Evolutionary conservation across 768 basidiomycete genomes (phyloP).

Genomic region (Botryobasidium botryosum): DNA sequence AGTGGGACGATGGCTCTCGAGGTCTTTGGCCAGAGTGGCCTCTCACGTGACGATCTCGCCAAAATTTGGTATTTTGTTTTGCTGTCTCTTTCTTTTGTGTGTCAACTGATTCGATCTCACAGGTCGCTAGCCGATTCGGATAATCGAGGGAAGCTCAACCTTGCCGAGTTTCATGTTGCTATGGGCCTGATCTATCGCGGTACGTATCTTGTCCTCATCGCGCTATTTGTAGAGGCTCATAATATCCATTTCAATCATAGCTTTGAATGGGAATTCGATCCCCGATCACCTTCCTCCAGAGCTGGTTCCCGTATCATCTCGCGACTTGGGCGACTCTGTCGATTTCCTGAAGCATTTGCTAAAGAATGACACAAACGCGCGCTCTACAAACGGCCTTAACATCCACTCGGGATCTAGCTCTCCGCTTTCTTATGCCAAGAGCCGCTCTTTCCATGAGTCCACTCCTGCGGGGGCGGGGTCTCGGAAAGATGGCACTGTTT

Average conservation of each 20-base stretch:
- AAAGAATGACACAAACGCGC: conserved; percentile 53
- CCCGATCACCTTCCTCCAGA: conserved; percentile 78
- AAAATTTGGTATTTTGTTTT: conserved; percentile 56
- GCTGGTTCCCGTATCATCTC: conserved; percentile 79
- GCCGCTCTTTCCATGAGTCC: conserved; percentile 41
- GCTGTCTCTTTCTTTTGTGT: background rate
- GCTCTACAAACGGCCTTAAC: conserved; percentile 33
- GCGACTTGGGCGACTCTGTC: conserved; percentile 78
- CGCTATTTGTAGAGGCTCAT: background rate
- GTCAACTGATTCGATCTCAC: conserved; percentile 5
- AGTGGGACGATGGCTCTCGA: conserved; percentile 68
- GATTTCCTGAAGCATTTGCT: conserved; percentile 78
- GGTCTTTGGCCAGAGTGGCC: conserved; percentile 86
- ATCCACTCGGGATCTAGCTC: conserved; percentile 35
- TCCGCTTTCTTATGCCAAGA: conserved; percentile 44
- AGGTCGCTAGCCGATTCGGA: conserved; percentile 89
- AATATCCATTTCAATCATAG: conserved; percentile 25
- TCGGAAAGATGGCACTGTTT: conserved; percentile 79
- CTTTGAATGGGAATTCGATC: conserved; percentile 79
- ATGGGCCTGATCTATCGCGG: conserved; percentile 97
- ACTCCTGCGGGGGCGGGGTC: conserved; percentile 36
- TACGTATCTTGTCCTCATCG: conserved; percentile 28
- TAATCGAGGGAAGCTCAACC: conserved; percentile 87
- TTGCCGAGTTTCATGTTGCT: conserved; percentile 94
- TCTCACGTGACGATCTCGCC: conserved; percentile 79